A percentile compares a stretch with the other conserved stretches of the same genome.
Evolutionary conservation across 2,329 filamentous ascomycete species (phyloP).

Genomic region (Colletotrichum acutatum): DNA sequence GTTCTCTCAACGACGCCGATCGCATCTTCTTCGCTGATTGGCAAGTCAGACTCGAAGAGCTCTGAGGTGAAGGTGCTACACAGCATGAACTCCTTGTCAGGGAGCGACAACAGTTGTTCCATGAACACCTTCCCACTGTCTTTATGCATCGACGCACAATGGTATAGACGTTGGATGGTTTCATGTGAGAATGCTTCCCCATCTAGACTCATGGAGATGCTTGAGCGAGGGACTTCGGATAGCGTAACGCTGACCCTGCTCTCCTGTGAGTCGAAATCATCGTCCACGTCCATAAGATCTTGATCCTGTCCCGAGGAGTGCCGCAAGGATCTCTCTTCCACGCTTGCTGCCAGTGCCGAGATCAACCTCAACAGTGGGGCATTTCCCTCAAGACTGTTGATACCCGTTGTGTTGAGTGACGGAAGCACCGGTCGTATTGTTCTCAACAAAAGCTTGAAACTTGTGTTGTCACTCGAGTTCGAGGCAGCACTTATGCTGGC

Average conservation of each 20-base stretch:
- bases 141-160: constrained; percentile 56
- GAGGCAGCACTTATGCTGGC: constrained; percentile 53
- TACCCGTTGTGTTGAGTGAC: constrained; percentile 48
- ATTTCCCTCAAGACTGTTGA: constrained; percentile 51
- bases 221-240: constrained; percentile 58
- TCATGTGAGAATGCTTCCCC: constrained; percentile 59
- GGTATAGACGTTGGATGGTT: constrained; percentile 56
- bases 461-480: constrained; percentile 56
- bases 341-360: constrained; percentile 48
- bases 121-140: constrained; percentile 61
- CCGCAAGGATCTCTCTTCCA: constrained; percentile 45
- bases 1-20: constrained; percentile 60
- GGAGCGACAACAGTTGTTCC: constrained; percentile 58
- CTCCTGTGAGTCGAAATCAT: constrained; percentile 70
- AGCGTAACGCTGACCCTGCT: constrained; percentile 56
- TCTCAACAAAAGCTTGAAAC: constrained; percentile 57
- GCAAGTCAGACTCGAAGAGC: constrained; percentile 64
- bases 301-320: constrained; percentile 49
- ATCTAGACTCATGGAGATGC: constrained; percentile 54
- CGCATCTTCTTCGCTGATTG: constrained; percentile 59
- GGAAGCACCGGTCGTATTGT: constrained; percentile 60
- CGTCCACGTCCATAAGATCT: constrained; percentile 76
- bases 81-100: constrained; percentile 64
- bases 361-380: constrained; percentile 56
- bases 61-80: constrained; percentile 63